Evolutionary conservation across 768 basidiomycete genomes (phyloP).

Genomic region (Lactarius deliciosus): DNA sequence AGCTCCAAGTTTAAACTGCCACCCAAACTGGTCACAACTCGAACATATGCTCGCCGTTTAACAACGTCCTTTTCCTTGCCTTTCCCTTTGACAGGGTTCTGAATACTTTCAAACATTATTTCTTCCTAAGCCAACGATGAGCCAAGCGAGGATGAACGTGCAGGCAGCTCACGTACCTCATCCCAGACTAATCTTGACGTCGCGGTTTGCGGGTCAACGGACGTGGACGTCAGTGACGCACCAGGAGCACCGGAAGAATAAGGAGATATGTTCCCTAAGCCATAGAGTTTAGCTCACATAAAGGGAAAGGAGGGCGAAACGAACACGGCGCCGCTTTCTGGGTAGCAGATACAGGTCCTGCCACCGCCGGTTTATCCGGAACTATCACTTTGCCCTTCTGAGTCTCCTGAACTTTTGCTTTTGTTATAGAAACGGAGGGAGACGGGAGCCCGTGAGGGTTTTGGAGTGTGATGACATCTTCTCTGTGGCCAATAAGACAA

Average conservation of each 20-base stretch:
- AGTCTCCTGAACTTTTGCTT: slow-evolving; percentile 33
- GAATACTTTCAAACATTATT: slow-evolving; percentile 94
- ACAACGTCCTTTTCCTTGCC: slow-evolving; percentile 93
- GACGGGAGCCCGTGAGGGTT: slow-evolving; percentile 80
- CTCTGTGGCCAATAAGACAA: slow-evolving; percentile 42
- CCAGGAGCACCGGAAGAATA: slow-evolving; percentile 88
- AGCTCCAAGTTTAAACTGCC: slow-evolving; percentile 82
- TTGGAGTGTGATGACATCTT: slow-evolving; percentile 92
- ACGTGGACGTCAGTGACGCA: slow-evolving; percentile 91
- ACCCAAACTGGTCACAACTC: slow-evolving; percentile 91
- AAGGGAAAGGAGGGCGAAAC: slow-evolving; percentile 30
- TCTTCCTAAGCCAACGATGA: slow-evolving; percentile 63
- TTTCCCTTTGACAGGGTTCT: slow-evolving; percentile 76
- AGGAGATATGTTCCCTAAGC: slow-evolving; percentile 86
- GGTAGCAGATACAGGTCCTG: slow-evolving; percentile 28
- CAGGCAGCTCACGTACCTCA: slow-evolving; percentile 51
- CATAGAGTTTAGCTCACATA: slow-evolving; percentile 10
- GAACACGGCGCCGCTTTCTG: slow-evolving; percentile 56
- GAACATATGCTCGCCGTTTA: slow-evolving; percentile 89
- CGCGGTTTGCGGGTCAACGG: slow-evolving; percentile 71
- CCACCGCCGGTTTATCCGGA: slow-evolving; percentile 34
- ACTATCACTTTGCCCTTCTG: slow-evolving; percentile 38
- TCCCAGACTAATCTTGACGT: slow-evolving; percentile 91
- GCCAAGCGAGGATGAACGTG: slow-evolving; percentile 1
- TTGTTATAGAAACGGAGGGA: slow-evolving; percentile 44